Evolutionary conservation across 1,284 basidiomycete genomes (phyloP), one percentile per base, ranked within the genome.

Genomic region (Marasmius oreades): DNA sequence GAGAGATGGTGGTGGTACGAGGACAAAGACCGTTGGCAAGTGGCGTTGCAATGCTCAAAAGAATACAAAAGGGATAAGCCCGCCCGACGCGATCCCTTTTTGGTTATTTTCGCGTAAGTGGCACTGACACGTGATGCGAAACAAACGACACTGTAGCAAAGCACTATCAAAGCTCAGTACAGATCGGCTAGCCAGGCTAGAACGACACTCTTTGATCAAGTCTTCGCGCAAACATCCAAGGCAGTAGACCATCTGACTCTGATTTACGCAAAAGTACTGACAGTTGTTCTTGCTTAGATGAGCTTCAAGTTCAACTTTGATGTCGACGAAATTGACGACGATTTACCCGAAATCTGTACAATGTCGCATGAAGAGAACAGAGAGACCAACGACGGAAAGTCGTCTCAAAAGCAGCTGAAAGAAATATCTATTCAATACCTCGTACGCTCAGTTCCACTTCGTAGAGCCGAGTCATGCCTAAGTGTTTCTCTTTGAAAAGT

Each of bases 271-370:
- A 4, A 5, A 31, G 4, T 10, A 31, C 10, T 31, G 28, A 45
- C 44, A 20, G 10, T 23, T 5, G 20, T 12, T 22, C 5, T 14
- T n/a, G n/a, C n/a, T 11, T 7, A 24, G n/a, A 50, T 50, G 47
- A n/a, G 12, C 14, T 85, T 85, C 72, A 81, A 77, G 58, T 86
- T 86, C 63, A 72, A 81, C 62, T 80, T 85, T 59, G 75, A 77
- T 52, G 66, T 83, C 45, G 74, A 74, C 7, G 75, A 78, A 34
- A 66, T 67, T 28, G 73, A 73, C 44, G 62, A 67, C 20, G 64
- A 60, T 14, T 18, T 31, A 4, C 28, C 20, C 7, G 20, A n/a
- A 10, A 20, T 36, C 26, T 26, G 16, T 12, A 18, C 1, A 18
- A 18, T 45, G 2, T 10, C 14, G 5, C 8, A 8, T 14, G 39